Conservation (phyloP, 257 asterid species). For the Scutellaria galericulata region DNA sequence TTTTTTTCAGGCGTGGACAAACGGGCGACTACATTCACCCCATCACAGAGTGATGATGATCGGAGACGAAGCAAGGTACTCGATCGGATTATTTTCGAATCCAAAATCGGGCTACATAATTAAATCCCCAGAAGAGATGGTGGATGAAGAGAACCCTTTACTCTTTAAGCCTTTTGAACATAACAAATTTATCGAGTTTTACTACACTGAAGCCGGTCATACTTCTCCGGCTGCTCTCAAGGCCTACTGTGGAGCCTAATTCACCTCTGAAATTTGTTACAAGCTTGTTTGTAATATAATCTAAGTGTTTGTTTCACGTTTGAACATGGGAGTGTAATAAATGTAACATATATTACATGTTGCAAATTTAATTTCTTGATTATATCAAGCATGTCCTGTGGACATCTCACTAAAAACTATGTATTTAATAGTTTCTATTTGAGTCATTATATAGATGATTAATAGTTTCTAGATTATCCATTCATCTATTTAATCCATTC, state of each 20-base stretch:
- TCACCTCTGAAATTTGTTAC: background rate
- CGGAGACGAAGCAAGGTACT: conserved; percentile 55
- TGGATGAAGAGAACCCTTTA: conserved; percentile 58
- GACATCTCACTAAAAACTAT: no score
- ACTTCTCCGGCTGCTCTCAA: conserved; percentile 44
- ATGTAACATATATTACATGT: no score
- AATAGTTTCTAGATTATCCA: no score
- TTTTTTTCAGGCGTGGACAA: conserved; percentile 65
- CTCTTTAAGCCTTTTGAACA: conserved; percentile 61
- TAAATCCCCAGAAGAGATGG: conserved; percentile 53
- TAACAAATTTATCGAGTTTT: conserved; percentile 47
- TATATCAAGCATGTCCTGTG: no score
- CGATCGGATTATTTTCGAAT: conserved; percentile 41
- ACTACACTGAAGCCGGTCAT: conserved; percentile 45
- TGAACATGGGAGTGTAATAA: no score
- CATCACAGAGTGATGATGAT: conserved; percentile 56
- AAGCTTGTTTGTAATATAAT: no score
- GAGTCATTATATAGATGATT: no score
- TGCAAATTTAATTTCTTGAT: no score
- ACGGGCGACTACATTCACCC: conserved; percentile 54
- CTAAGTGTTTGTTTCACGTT: no score
- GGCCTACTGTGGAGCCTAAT: conserved; percentile 52
- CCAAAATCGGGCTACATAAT: conserved; percentile 45
- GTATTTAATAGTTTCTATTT: no score
- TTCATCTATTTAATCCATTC: no score